Base-by-base conservation (phyloP, 257 asterid genomes). In the Sherardia arvensis region DNA sequence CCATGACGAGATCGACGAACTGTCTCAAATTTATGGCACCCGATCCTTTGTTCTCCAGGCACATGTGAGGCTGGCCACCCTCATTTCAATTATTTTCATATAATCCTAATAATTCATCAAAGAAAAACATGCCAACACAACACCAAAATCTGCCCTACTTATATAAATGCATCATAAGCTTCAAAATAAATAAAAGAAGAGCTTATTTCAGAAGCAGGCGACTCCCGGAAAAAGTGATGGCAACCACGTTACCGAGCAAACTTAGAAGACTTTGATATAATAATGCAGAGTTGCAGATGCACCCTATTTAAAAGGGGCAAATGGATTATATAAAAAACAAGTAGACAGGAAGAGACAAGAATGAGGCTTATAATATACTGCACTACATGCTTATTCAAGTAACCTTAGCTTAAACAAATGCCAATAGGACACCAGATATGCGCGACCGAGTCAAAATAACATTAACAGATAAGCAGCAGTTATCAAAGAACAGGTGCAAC, bases 11-110 rank as follows among this genome's bases (percentile, higher is more conserved):
- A 61, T 51, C 62, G 60, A 68, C 38, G 56, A 56, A 73, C 75
- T 68, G 70, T 66, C 70, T 34, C 51, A 43, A 43, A 66, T 79
- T 67, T 69, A 61, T 69, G 61, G 49, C 66, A 61, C 62, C 60
- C 71, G 18, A 29, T 10, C 20, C 56, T 49, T 6, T 49, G 26
- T 49, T 49, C 26, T 49, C 7, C 25, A 64, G 59, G 61, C 69
- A n/a, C n/a, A 70, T 45, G 66, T 45, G 70, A 57, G 56, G 56
- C 11, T 49, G 56, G 56, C 26, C 26, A 3, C 26, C 56, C 26
- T 8, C 23, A 49, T 18, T 8, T 18, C 56, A 49, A 49, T 49
- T 29, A 47, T 28, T 47, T 59, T 25, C 34, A 26, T 49, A 49
- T 49, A 49, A 20, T n/a, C n/a, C n/a, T 20, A 49, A 21, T 21